These are phyloP conservation scores for Fusarium devonianum DNA, from an alignment of 2,329 filamentous ascomycete species.

Conservation along the genomic window DNA sequence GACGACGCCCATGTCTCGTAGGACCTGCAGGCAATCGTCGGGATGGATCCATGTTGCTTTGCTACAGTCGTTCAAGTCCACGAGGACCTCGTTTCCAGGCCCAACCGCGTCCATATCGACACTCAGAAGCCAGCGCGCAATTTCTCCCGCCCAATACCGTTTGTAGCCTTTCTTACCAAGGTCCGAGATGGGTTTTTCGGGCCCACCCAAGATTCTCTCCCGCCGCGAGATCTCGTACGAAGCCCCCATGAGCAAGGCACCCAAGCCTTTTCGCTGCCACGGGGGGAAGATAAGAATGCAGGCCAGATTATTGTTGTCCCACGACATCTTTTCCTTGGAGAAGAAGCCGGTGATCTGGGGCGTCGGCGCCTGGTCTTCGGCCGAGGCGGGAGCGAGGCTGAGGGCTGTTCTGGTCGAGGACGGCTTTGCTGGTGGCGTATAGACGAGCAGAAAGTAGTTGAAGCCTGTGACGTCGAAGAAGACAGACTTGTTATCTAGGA, in stretches of 20 bases:
- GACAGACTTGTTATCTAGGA: slow-evolving; percentile 97
- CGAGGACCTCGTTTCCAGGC: slow-evolving; percentile 53
- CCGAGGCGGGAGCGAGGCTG: not conserved
- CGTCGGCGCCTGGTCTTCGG: slow-evolving; percentile 43
- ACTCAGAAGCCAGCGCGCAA: slow-evolving; percentile 72
- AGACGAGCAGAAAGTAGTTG: slow-evolving; percentile 90
- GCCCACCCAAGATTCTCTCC: slow-evolving; percentile 85
- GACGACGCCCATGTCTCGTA: slow-evolving; percentile 81
- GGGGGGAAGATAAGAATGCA: slow-evolving; percentile 97
- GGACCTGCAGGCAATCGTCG: slow-evolving; percentile 81
- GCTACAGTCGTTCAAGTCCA: slow-evolving; percentile 75
- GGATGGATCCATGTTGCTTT: slow-evolving; percentile 81
- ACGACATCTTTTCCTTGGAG: slow-evolving; percentile 97
- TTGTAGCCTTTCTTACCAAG: slow-evolving; percentile 83
- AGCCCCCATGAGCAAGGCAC: slow-evolving; percentile 87
- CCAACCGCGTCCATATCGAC: slow-evolving; percentile 48
- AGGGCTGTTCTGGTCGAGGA: slow-evolving; percentile 13
- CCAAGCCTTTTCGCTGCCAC: slow-evolving; percentile 90
- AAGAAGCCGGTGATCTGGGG: slow-evolving; percentile 87
- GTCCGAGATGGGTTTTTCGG: slow-evolving; percentile 91
- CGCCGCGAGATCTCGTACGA: slow-evolving; percentile 90
- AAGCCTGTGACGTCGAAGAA: slow-evolving; percentile 97
- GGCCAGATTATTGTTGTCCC: slow-evolving; percentile 97
- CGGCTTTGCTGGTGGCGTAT: slow-evolving; percentile 58
- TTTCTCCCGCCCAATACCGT: slow-evolving; percentile 85